Evolutionary conservation across 2,329 filamentous ascomycete genomes (phyloP).

Genomic region (Tolypocladium sp.): DNA sequence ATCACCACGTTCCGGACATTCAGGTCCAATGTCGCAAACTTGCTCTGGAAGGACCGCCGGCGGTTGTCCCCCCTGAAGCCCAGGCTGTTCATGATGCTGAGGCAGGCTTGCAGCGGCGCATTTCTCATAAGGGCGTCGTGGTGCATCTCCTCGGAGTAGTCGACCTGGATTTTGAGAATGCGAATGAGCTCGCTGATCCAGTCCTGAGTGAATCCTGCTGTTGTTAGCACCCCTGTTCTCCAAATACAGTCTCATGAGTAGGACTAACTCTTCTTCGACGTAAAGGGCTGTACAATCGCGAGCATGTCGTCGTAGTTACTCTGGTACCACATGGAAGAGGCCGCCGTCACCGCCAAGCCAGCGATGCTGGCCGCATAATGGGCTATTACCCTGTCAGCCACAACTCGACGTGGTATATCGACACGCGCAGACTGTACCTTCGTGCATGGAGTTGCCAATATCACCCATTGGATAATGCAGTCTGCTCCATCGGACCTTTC

Average conservation of each 20-base stretch:
- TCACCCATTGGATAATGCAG: slow-evolving; percentile 41
- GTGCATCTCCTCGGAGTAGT: slow-evolving; percentile 69
- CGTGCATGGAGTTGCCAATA: slow-evolving; percentile 36
- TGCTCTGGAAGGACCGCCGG: slow-evolving; percentile 57
- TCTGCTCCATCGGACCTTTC: slow-evolving; percentile 49
- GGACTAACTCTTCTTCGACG: slow-evolving; percentile 21
- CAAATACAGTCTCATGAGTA: not conserved
- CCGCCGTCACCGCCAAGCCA: slow-evolving; percentile 45
- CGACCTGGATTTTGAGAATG: slow-evolving; percentile 63
- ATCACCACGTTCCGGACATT: slow-evolving; percentile 66
- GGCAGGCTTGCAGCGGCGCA: slow-evolving; percentile 59
- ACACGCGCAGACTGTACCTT: slow-evolving; percentile 27
- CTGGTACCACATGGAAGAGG: slow-evolving; percentile 33
- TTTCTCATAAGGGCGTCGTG: slow-evolving; percentile 68
- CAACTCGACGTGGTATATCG: not conserved
- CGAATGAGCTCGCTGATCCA: slow-evolving; percentile 60
- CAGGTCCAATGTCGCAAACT: slow-evolving; percentile 65
- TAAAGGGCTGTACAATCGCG: slow-evolving; percentile 49
- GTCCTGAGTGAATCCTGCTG: slow-evolving; percentile 47
- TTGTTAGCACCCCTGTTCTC: slow-evolving; percentile 8
- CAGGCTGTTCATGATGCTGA: slow-evolving; percentile 72
- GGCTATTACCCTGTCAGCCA: slow-evolving; percentile 24
- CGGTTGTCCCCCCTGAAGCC: slow-evolving; percentile 59
- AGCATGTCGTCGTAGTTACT: slow-evolving; percentile 63
- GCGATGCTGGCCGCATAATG: slow-evolving; percentile 51